These are phyloP conservation scores for Tieghemostelium lacteum DNA, from an alignment of 78 protist species.

Conservation along the genomic window DNA sequence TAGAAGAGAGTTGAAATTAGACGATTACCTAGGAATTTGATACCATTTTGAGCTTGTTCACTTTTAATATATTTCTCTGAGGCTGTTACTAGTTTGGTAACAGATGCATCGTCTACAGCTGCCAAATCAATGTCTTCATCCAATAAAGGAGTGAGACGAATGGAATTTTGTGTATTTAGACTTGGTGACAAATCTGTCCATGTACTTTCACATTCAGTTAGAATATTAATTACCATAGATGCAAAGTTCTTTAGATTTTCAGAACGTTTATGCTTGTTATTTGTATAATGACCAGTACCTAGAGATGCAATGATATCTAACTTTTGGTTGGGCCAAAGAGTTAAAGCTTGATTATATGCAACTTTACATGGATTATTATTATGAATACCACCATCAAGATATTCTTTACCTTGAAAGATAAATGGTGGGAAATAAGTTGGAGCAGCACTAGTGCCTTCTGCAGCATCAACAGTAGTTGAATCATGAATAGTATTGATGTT, in stretches of 20 bases:
- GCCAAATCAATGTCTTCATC: neutral
- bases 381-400: constrained; percentile 7
- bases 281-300: neutral
- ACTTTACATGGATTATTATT: neutral
- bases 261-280: too few species aligned
- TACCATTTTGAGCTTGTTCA: neutral
- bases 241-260: neutral
- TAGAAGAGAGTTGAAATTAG: constrained; percentile 13
- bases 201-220: neutral
- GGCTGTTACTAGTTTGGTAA: neutral
- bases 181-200: neutral
- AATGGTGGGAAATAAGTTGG: constrained; percentile 8
- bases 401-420: neutral
- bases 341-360: neutral
- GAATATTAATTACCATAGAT: neutral
- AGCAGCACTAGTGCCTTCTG: neutral
- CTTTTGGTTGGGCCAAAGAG: constrained; percentile 4
- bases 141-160: neutral
- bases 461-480: constrained; percentile 13
- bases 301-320: constrained; percentile 3
- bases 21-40: neutral
- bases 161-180: neutral
- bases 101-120: neutral
- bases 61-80: neutral
- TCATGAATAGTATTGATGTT: neutral